Percentiles rank a stretch among this genome's conserved stretches.
phyloP scores from a whole-genome alignment of 805 yeast genomes.

The Suhomyces sp. region DNA sequence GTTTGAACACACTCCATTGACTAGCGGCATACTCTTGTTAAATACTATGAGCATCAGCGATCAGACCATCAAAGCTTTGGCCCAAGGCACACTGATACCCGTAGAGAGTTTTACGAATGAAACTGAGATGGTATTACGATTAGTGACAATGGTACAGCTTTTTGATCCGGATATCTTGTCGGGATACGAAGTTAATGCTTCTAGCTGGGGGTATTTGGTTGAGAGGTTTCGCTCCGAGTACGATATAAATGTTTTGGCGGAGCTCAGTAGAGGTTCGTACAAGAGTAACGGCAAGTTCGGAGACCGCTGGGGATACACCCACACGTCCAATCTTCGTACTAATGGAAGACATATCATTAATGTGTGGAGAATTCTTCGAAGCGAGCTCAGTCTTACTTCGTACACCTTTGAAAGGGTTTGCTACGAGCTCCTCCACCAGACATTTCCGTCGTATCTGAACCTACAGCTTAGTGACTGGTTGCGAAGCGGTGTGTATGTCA shows the following conservation, averaged over 20 bases:
- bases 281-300: constrained; percentile 52
- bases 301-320: constrained; percentile 79
- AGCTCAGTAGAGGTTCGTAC: constrained; percentile 56
- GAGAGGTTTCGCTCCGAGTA: constrained; percentile 52
- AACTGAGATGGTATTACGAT: constrained; percentile 50
- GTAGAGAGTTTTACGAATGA: constrained; percentile 48
- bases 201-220: constrained; percentile 88
- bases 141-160: constrained; percentile 53
- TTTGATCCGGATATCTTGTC: constrained; percentile 86
- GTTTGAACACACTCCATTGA: constrained; percentile 6
- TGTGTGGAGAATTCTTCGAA: constrained; percentile 73
- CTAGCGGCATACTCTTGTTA: constrained; percentile 3
- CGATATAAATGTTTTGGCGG: constrained; percentile 52
- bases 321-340: constrained; percentile 64
- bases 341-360: constrained; percentile 84
- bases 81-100: constrained; percentile 2
- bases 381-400: constrained; percentile 59
- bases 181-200: constrained; percentile 77
- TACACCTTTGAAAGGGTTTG: constrained; percentile 78
- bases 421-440: constrained; percentile 60
- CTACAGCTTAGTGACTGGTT: constrained; percentile 43
- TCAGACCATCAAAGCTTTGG: constrained; percentile 1
- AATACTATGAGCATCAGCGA: not conserved
- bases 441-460: constrained; percentile 62
- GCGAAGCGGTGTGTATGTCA: constrained; percentile 34